A percentile compares a stretch with the other conserved stretches of the same genome.
phyloP scores from a whole-genome alignment of 2,329 filamentous ascomycete species.

The Sphaerulina vaccinii region DNA sequence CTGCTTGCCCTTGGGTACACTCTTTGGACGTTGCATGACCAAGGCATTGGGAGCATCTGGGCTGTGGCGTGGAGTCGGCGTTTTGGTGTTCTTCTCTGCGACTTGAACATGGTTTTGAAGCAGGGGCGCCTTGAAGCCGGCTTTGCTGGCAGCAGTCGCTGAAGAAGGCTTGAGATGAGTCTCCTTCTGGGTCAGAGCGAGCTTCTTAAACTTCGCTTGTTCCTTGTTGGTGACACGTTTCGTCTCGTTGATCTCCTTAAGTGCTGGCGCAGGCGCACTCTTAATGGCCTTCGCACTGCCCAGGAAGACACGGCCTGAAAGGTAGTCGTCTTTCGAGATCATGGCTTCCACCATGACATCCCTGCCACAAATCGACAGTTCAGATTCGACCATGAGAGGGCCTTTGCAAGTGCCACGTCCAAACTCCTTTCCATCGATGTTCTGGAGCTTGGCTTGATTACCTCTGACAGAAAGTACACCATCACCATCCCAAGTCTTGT shows the following conservation, averaged over 20 bases:
- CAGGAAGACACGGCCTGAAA: constrained; percentile 33
- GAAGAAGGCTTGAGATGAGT: constrained; percentile 40
- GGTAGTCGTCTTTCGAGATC: constrained; percentile 57
- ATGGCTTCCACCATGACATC: constrained; percentile 66
- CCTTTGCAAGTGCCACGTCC: constrained; percentile 57
- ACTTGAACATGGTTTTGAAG: constrained; percentile 46
- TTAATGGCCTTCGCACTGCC: constrained; percentile 28
- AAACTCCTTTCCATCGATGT: constrained; percentile 63
- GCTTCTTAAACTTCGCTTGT: constrained; percentile 35
- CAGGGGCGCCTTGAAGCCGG: constrained; percentile 61
- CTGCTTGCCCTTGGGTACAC: constrained; percentile 59
- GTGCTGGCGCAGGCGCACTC: constrained; percentile 27
- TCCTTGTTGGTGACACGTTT: constrained; percentile 32
- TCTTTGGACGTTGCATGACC: constrained; percentile 62
- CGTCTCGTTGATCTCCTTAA: constrained; percentile 30
- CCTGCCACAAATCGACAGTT: constrained; percentile 63
- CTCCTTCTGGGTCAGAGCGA: constrained; percentile 42
- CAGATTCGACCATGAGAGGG: constrained; percentile 59
- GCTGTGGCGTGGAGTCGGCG: constrained; percentile 64
- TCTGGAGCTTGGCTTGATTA: constrained; percentile 60
- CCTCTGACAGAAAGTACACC: constrained; percentile 60
- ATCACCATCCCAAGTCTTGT: constrained; percentile 76
- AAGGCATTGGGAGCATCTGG: constrained; percentile 59
- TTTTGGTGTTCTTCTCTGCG: constrained; percentile 46
- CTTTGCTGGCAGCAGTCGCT: constrained; percentile 39